These are phyloP conservation scores for Fusarium acutatum DNA, from an alignment of 2,329 filamentous ascomycete species.

Conservation along the genomic window DNA sequence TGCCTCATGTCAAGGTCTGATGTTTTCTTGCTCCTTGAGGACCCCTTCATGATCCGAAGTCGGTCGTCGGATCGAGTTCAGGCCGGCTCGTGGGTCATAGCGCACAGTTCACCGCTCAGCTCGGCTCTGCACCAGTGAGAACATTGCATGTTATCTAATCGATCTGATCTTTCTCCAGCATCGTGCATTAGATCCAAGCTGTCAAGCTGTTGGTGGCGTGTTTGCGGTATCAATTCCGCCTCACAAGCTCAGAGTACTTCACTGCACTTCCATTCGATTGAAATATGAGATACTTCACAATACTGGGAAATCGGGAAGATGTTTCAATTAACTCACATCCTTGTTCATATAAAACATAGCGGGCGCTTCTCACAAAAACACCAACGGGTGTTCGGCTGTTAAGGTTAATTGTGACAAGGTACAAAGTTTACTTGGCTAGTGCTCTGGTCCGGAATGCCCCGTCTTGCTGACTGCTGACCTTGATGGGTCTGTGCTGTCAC, in stretches of 20 bases:
- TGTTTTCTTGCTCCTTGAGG: background rate
- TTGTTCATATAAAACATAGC: background rate
- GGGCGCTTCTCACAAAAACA: background rate
- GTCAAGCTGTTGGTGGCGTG: background rate
- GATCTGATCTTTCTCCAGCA: slow-evolving; percentile 23
- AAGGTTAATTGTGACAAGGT: background rate
- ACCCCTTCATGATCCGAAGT: background rate
- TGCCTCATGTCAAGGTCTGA: rapidly evolving
- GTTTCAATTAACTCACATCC: background rate
- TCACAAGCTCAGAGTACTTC: background rate
- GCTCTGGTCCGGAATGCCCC: slow-evolving; percentile 1
- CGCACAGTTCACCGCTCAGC: background rate
- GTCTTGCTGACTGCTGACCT: background rate
- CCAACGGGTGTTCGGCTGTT: background rate
- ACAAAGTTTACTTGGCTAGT: background rate
- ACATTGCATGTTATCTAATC: slow-evolving; percentile 29
- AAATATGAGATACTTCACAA: no score
- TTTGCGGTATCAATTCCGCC: slow-evolving; percentile 1
- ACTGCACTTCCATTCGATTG: background rate
- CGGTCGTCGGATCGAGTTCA: background rate
- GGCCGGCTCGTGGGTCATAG: background rate
- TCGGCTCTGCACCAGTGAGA: slow-evolving; percentile 14
- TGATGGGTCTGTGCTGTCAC: slow-evolving; percentile 13
- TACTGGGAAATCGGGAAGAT: rapidly evolving
- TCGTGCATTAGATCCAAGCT: background rate